Conservation (phyloP, 768 basidiomycete species). For the Boletus subparvulus region DNA sequence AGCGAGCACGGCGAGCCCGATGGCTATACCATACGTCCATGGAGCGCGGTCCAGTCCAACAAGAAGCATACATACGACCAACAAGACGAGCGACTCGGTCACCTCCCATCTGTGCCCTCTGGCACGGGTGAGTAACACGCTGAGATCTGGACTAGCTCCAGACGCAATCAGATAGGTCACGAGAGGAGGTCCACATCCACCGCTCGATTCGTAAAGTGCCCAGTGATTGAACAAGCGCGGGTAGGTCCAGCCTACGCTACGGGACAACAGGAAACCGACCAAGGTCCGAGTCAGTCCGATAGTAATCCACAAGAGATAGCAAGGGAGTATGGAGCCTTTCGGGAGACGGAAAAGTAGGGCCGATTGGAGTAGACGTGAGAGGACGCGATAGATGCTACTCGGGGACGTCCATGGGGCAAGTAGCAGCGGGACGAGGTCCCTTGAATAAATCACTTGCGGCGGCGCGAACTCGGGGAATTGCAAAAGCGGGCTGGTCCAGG, state of each 20-base stretch:
- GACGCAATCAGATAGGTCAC: slow-evolving; percentile 21
- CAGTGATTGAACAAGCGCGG: slow-evolving; percentile 42
- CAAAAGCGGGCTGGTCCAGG: slow-evolving; percentile 1
- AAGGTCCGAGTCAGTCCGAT: slow-evolving; percentile 20
- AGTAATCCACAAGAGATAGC: slow-evolving; percentile 24
- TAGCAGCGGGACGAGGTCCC: slow-evolving; percentile 33
- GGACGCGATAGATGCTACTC: slow-evolving; percentile 13
- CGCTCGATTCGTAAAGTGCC: slow-evolving; percentile 38
- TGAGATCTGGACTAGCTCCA: slow-evolving; percentile 14
- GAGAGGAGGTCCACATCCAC: slow-evolving; percentile 39
- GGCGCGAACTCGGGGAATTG: slow-evolving; percentile 35
- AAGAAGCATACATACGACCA: slow-evolving; percentile 13
- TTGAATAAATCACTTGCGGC: slow-evolving; percentile 38
- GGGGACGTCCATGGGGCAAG: slow-evolving; percentile 39
- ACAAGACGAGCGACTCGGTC: slow-evolving; percentile 10
- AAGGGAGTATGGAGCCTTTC: slow-evolving; percentile 1
- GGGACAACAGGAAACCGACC: slow-evolving; percentile 23
- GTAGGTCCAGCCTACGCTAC: slow-evolving; percentile 37
- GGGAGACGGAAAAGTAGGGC: slow-evolving; percentile 16
- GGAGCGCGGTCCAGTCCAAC: slow-evolving; percentile 35
- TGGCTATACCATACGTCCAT: slow-evolving; percentile 39
- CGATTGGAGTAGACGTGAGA: slow-evolving; percentile 24
- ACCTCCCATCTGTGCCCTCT: slow-evolving; percentile 16
- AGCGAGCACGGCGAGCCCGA: slow-evolving; percentile 25
- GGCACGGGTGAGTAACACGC: background rate